Evolutionary conservation across 225 moss, liverwort and hornwort genomes (phyloP).

Genomic region (Anthoceros angustus): DNA sequence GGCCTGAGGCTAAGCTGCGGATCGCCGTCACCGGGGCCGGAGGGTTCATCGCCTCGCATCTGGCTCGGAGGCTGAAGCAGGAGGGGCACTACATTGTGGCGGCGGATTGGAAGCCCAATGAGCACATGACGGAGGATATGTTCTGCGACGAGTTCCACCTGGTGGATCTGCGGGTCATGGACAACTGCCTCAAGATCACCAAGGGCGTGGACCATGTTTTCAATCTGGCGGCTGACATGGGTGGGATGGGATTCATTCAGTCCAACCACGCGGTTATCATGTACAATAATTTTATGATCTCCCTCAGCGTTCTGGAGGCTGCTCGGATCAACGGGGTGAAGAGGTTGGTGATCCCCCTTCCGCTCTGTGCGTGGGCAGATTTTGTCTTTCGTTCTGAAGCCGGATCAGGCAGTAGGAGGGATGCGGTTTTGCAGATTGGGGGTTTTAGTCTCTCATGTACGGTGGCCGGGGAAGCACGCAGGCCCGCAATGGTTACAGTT

Average conservation of each 20-base stretch:
- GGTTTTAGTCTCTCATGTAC: too few species aligned
- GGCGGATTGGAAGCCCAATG: conserved; percentile 77
- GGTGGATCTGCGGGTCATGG: conserved; percentile 64
- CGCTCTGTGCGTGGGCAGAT: not conserved
- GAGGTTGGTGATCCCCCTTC: conserved; percentile 12
- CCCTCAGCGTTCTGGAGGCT: conserved; percentile 74
- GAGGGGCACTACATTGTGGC: conserved; percentile 82
- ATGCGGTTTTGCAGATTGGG: too few species aligned
- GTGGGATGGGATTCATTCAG: conserved; percentile 91
- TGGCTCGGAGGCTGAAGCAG: conserved; percentile 54
- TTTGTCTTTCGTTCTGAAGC: not conserved
- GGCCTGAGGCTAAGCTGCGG: conserved; percentile 46
- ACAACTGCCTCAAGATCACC: conserved; percentile 61
- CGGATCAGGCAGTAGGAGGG: not conserved
- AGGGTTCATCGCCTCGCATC: conserved; percentile 75
- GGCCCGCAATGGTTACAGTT: too few species aligned
- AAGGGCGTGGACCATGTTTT: conserved; percentile 53
- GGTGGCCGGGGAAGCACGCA: too few species aligned
- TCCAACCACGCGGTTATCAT: conserved; percentile 74
- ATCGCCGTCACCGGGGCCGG: conserved; percentile 72
- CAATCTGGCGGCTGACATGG: conserved; percentile 85
- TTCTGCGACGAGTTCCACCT: conserved; percentile 82
- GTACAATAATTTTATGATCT: conserved; percentile 92
- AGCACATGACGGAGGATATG: conserved; percentile 90
- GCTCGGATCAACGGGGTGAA: conserved; percentile 63